A percentile compares a stretch with the other conserved stretches of the same genome.
Conservation (phyloP, 2,329 filamentous ascomycete species). For the Pseudogymnoascus sp. region DNA sequence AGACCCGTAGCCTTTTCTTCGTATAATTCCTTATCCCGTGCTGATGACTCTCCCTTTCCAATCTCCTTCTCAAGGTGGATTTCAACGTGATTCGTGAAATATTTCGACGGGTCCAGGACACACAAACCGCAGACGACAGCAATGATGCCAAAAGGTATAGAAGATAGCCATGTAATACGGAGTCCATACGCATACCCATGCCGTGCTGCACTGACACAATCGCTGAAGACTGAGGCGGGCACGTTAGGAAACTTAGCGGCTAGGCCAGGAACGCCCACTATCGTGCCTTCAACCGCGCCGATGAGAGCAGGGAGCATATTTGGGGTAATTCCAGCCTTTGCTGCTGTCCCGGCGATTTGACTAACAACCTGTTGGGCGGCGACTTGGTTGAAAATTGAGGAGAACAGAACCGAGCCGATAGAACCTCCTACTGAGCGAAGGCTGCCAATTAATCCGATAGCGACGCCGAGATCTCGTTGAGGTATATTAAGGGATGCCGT, state of each 20-base stretch:
- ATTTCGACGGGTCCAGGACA: neutral
- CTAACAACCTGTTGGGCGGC: slow-evolving; percentile 12
- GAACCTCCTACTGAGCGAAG: slow-evolving; percentile 36
- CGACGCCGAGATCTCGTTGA: slow-evolving; percentile 38
- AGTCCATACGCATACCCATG: slow-evolving; percentile 29
- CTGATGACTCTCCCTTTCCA: neutral
- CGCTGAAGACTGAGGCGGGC: slow-evolving; percentile 22
- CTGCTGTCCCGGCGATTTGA: slow-evolving; percentile 12
- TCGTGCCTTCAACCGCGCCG: slow-evolving; percentile 16
- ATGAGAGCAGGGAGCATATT: slow-evolving; percentile 19
- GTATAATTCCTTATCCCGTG: neutral
- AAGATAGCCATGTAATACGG: slow-evolving; percentile 24
- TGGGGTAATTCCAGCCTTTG: slow-evolving; percentile 18
- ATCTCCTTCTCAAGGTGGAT: neutral
- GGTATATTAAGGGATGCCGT: slow-evolving; percentile 38
- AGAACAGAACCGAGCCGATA: slow-evolving; percentile 31
- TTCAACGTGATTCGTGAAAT: neutral
- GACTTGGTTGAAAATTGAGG: slow-evolving; percentile 25
- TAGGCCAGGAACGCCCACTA: slow-evolving; percentile 25
- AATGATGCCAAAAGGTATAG: neutral
- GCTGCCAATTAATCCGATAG: slow-evolving; percentile 37
- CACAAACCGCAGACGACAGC: neutral
- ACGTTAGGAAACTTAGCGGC: slow-evolving; percentile 26
- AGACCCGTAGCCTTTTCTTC: neutral
- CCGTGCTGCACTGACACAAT: slow-evolving; percentile 25